Conservation (phyloP, 805 yeast species). For the Suhomyces tanzawaensis region DNA sequence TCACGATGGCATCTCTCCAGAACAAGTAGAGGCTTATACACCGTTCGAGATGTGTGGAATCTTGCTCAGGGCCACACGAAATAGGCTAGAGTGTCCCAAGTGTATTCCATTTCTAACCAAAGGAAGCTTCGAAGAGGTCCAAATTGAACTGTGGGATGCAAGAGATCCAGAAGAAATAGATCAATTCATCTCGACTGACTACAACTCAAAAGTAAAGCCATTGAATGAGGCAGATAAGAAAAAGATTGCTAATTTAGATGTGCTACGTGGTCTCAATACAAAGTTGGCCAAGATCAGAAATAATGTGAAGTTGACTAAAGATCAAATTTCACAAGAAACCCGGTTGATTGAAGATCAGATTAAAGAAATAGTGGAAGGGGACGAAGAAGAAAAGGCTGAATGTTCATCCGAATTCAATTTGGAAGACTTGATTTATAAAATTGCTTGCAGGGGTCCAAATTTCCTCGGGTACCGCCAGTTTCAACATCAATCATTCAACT, state of each 20-base stretch:
- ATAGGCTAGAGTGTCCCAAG: too few species aligned
- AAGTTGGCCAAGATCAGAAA: conserved; percentile 25
- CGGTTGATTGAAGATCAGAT: conserved; percentile 14
- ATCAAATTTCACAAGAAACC: conserved; percentile 10
- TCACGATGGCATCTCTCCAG: too few species aligned
- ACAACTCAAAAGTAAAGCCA: conserved; percentile 5
- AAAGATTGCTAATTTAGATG: conserved; percentile 27
- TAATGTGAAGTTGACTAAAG: conserved; percentile 22
- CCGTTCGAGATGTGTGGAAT: too few species aligned
- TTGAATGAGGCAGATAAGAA: conserved; percentile 18
- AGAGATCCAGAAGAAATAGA: conserved; percentile 9
- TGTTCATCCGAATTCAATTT: not conserved
- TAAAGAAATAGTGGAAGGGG: conserved; percentile 8
- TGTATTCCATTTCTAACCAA: too few species aligned
- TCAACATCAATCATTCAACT: conserved; percentile 4
- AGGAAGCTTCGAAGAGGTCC: too few species aligned
- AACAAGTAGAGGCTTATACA: too few species aligned
- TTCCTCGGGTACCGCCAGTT: conserved; percentile 26
- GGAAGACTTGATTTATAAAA: conserved; percentile 6
- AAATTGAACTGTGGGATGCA: conserved; percentile 12
- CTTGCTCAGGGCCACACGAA: too few species aligned
- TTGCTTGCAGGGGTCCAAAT: conserved; percentile 59
- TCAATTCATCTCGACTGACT: conserved; percentile 10
- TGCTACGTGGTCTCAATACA: conserved; percentile 26
- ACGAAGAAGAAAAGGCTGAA: not conserved